Percentiles rank a stretch among this genome's conserved stretches.
phyloP scores from a whole-genome alignment of 208 protist species.

The Herpetomonas tarakana region DNA sequence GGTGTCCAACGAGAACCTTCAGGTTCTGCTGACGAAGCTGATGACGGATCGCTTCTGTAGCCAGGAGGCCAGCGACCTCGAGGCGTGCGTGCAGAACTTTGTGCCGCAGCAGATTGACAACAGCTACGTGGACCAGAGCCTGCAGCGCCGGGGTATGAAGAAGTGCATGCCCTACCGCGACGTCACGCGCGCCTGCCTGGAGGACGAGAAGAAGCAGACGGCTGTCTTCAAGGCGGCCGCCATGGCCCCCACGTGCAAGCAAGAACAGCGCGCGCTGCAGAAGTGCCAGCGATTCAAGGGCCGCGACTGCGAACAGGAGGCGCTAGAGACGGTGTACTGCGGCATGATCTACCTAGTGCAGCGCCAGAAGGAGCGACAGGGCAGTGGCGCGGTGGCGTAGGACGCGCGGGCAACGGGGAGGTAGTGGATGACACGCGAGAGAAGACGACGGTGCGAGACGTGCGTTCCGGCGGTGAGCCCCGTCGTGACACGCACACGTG shows the following conservation, averaged over 20 bases:
- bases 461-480: too few species aligned
- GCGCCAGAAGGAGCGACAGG: conserved; percentile 39
- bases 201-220: conserved; percentile 78
- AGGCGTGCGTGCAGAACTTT: conserved; percentile 87
- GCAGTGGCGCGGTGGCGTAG: background rate
- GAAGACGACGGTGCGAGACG: too few species aligned
- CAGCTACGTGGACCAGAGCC: conserved; percentile 80
- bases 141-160: conserved; percentile 66
- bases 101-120: conserved; percentile 66
- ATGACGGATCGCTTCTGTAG: conserved; percentile 81
- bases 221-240: conserved; percentile 68
- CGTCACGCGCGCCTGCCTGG: conserved; percentile 53
- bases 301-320: conserved; percentile 76
- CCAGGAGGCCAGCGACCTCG: conserved; percentile 60
- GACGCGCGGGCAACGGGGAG: background rate
- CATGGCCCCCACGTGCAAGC: conserved; percentile 54
- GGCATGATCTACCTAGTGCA: conserved; percentile 82
- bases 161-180: conserved; percentile 80
- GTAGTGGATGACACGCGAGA: background rate
- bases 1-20: conserved; percentile 72
- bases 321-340: conserved; percentile 78
- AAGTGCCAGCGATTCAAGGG: conserved; percentile 43
- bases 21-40: conserved; percentile 83
- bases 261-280: conserved; percentile 46
- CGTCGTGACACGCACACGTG: too few species aligned